These are phyloP conservation scores for Triticum monococcum DNA, from an alignment of 176 grass and related monocot species.

Conservation along the genomic window DNA sequence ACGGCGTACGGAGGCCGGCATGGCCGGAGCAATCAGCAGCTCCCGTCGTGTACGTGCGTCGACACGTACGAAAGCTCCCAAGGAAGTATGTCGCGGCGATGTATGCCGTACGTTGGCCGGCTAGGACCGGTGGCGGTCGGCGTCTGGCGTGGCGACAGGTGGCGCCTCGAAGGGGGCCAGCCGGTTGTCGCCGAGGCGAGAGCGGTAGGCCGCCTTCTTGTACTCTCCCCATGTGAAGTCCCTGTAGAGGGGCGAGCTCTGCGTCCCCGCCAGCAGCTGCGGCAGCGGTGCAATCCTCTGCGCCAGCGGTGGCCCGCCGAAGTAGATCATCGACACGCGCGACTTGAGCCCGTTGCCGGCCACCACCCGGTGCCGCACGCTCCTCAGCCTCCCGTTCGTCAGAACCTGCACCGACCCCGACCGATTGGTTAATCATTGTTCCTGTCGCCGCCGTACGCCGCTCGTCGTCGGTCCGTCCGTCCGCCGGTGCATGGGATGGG, in stretches of 20 bases:
- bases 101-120: neutral
- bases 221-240: slow-evolving; percentile 92
- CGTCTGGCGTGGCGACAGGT: neutral
- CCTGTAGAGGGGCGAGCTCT: slow-evolving; percentile 50
- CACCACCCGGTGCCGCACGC: slow-evolving; percentile 76
- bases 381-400: slow-evolving; percentile 78
- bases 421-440: too few relatives aligned
- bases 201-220: slow-evolving; percentile 77
- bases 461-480: neutral
- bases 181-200: slow-evolving; percentile 74
- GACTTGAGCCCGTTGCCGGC: slow-evolving; percentile 49
- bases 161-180: slow-evolving; percentile 63
- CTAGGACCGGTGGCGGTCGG: neutral
- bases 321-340: slow-evolving; percentile 83
- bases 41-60: neutral
- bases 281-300: slow-evolving; percentile 65
- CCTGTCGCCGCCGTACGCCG: too few relatives aligned
- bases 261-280: slow-evolving; percentile 53
- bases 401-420: slow-evolving; percentile 38
- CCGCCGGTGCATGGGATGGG: neutral
- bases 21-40: neutral
- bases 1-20: neutral
- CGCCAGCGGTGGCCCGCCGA: slow-evolving; percentile 61
- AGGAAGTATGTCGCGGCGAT: neutral
- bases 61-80: slow-evolving; percentile 3